Percentiles rank a stretch among this genome's conserved stretches.
Conservation (phyloP, 306 rosid species). For the Cyamopsis tetragonoloba region DNA sequence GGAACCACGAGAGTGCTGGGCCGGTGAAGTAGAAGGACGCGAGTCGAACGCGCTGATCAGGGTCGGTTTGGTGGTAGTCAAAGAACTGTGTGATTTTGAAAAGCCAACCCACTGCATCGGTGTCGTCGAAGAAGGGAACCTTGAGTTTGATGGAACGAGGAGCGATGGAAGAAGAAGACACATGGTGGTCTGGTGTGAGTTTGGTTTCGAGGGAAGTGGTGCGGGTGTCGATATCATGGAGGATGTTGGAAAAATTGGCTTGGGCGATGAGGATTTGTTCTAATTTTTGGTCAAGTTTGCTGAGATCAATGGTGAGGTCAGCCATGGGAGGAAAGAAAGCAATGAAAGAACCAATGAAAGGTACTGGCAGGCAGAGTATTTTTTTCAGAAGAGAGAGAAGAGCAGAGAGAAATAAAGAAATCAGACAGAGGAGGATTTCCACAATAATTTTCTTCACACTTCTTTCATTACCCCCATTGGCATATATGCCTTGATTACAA, state of each 20-base stretch:
- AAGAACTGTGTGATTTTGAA: background rate
- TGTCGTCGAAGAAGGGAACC: background rate
- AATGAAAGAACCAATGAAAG: too few species aligned
- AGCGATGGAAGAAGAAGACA: background rate
- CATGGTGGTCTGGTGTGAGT: background rate
- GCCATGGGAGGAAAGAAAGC: too few species aligned
- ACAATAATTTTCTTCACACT: too few species aligned
- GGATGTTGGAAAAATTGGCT: background rate
- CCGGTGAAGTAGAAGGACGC: background rate
- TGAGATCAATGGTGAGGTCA: too few species aligned
- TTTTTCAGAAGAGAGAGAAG: too few species aligned
- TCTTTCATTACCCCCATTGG: too few species aligned
- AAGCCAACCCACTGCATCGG: background rate
- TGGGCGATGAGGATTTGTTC: background rate
- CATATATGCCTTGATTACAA: too few species aligned
- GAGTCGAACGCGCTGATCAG: background rate
- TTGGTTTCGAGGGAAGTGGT: background rate
- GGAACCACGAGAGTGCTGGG: background rate
- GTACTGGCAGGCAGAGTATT: too few species aligned
- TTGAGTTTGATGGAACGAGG: background rate
- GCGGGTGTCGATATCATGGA: background rate
- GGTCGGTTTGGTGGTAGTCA: background rate
- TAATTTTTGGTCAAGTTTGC: too few species aligned
- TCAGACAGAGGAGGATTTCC: too few species aligned
- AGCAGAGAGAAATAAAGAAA: too few species aligned